These are phyloP conservation scores for Rhododendron henanense DNA, from an alignment of 148 eudicot species.

Conservation along the genomic window DNA sequence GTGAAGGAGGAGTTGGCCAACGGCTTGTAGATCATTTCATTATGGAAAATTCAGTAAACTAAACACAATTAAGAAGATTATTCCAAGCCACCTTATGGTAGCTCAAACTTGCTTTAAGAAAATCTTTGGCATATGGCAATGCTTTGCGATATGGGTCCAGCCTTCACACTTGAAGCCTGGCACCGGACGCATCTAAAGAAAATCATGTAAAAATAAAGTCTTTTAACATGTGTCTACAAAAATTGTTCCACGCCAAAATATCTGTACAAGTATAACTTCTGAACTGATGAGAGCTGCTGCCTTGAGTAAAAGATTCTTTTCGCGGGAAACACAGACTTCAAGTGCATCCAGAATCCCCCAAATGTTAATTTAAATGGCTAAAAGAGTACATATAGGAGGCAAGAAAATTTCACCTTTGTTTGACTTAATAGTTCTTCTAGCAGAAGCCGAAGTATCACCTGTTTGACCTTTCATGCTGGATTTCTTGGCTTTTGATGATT, in stretches of 20 bases:
- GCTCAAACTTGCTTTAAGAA: neutral
- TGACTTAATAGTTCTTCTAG: conserved; percentile 49
- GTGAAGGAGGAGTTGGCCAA: neutral
- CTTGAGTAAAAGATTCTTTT: neutral
- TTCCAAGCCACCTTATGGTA: neutral
- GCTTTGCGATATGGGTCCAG: neutral
- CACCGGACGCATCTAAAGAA: neutral
- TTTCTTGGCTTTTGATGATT: conserved; percentile 41
- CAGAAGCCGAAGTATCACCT: conserved; percentile 23
- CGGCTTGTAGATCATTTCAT: neutral
- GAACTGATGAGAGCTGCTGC: neutral
- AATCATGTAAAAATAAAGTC: neutral
- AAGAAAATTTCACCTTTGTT: conserved; percentile 38
- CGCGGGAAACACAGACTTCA: neutral
- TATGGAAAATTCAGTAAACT: neutral
- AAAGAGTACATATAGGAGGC: neutral
- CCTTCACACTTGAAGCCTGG: neutral
- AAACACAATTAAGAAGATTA: neutral
- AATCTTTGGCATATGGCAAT: neutral
- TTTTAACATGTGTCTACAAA: neutral
- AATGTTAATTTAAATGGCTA: neutral
- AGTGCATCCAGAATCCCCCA: neutral
- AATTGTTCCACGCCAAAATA: neutral
- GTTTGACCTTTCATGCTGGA: conserved; percentile 33
- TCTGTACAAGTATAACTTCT: neutral